Percentiles rank a stretch among this genome's conserved stretches.
Conservation (phyloP, 345 rosid genomes). For the Gossypioides kirkii region DNA sequence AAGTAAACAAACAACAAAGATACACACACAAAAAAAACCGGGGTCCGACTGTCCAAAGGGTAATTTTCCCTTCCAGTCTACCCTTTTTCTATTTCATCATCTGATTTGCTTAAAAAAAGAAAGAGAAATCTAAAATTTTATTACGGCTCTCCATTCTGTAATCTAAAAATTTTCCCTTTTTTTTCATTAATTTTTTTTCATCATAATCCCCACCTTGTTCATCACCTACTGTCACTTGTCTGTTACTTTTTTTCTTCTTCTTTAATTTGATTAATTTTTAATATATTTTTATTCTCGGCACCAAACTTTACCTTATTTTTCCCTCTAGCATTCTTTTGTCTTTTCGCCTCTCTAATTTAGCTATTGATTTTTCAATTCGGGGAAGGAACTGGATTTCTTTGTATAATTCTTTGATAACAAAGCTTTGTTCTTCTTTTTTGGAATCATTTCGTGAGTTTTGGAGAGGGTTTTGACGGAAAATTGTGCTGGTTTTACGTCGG, state of each 20-base stretch:
- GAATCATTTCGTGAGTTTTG: not conserved
- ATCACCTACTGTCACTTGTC: conserved; percentile 33
- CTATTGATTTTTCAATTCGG: not conserved
- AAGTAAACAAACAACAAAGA: not conserved
- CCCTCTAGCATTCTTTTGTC: not conserved
- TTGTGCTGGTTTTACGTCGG: not conserved
- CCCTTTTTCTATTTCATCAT: not conserved
- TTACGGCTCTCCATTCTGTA: conserved; percentile 8
- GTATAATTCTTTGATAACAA: not conserved
- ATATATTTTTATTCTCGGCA: conserved; percentile 4
- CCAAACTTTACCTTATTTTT: conserved; percentile 5
- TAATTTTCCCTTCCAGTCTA: not conserved
- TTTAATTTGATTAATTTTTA: not conserved
- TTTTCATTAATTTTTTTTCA: not conserved
- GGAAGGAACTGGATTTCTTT: not conserved
- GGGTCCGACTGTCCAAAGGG: not conserved
- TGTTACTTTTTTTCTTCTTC: not conserved
- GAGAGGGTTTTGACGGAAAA: not conserved
- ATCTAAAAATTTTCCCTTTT: not conserved
- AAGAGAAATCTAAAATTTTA: not conserved
- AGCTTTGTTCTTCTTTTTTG: conserved; percentile 1
- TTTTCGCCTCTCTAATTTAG: not conserved
- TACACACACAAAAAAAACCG: not conserved
- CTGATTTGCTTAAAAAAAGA: not conserved
- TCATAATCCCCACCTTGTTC: conserved; percentile 19